Evolutionary conservation across 768 basidiomycete species (phyloP).

Genomic region (Paxillus rubicundulus): DNA sequence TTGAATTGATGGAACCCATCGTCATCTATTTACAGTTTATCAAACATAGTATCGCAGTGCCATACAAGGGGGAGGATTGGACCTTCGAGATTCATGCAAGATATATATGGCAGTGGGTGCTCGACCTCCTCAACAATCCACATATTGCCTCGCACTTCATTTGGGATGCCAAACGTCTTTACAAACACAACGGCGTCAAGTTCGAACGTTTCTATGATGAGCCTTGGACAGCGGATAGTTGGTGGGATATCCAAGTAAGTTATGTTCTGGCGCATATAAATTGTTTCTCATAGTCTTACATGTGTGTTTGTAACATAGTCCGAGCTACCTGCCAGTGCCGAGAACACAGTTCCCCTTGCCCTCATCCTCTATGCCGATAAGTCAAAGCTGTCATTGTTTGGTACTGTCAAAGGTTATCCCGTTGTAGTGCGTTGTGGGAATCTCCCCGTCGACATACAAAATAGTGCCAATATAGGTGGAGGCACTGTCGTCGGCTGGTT

Average conservation of each 20-base stretch:
- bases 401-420: conserved; percentile 21
- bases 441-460: conserved; percentile 14
- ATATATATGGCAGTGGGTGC: conserved; percentile 7
- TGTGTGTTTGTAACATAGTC: not conserved
- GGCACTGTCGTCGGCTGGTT: conserved; percentile 15
- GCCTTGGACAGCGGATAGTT: conserved; percentile 36
- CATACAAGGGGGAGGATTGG: conserved; percentile 5
- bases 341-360: not conserved
- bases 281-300: too few relatives aligned
- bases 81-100: not conserved
- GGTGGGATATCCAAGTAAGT: conserved; percentile 39
- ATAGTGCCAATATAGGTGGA: conserved; percentile 16
- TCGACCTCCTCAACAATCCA: conserved; percentile 1
- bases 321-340: not conserved
- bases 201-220: conserved; percentile 33
- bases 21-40: not conserved
- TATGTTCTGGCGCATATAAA: not conserved
- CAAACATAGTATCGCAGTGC: not conserved
- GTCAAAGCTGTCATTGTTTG: conserved; percentile 13
- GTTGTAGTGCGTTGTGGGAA: conserved; percentile 15
- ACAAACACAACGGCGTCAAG: conserved; percentile 21
- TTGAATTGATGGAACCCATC: not conserved
- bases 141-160: conserved; percentile 11
- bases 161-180: conserved; percentile 32
- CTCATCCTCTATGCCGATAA: conserved; percentile 21